phyloP scores from a whole-genome alignment of 2,329 filamentous ascomycete genomes.

The Mollisiaceae sp. region DNA sequence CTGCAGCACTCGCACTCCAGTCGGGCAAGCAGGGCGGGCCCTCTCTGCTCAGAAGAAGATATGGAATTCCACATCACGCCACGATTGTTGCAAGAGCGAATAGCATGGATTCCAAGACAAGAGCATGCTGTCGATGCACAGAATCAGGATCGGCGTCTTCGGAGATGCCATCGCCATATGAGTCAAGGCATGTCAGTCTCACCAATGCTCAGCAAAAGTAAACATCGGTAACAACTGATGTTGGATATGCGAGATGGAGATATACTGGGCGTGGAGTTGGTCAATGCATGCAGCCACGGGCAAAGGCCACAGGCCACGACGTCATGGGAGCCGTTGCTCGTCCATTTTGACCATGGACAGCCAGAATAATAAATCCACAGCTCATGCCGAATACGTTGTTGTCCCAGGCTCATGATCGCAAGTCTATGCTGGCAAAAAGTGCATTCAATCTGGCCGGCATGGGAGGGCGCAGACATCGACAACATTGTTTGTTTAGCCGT shows the following conservation, averaged over 20 bases:
- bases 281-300: conserved; percentile 8
- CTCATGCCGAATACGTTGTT: background rate
- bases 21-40: background rate
- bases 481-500: background rate
- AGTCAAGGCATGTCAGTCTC: background rate
- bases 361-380: background rate
- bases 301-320: conserved; percentile 3
- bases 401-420: background rate
- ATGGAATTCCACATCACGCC: background rate
- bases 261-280: background rate
- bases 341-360: background rate
- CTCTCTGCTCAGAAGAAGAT: background rate
- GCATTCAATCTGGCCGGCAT: conserved; percentile 3
- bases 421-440: background rate
- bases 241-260: no score
- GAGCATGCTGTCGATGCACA: conserved; percentile 4
- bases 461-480: background rate
- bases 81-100: conserved; percentile 1
- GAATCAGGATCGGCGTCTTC: conserved; percentile 1
- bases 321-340: background rate
- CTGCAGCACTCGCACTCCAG: conserved; percentile 1
- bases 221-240: background rate
- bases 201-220: background rate
- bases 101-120: conserved; percentile 1
- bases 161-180: background rate